phyloP scores from a whole-genome alignment of 2,329 filamentous ascomycete species.

The Aspergillus proliferans region DNA sequence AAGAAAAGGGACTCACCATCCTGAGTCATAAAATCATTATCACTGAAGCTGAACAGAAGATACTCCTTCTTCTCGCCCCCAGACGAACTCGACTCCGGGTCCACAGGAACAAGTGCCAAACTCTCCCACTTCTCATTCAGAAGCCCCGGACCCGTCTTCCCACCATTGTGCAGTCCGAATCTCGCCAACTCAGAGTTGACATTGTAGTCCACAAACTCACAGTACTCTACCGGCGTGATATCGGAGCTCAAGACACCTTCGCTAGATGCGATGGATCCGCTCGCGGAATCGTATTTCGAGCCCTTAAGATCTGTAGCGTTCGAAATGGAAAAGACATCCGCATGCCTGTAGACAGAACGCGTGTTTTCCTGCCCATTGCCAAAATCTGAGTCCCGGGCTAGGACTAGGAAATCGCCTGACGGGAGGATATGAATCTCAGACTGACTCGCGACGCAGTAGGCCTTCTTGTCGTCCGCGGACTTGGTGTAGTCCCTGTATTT shows the following conservation, averaged over 20 bases:
- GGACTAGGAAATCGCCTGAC: slow-evolving; percentile 58
- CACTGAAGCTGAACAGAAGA: slow-evolving; percentile 61
- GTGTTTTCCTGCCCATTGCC: slow-evolving; percentile 53
- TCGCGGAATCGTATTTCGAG: slow-evolving; percentile 28
- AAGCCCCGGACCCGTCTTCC: slow-evolving; percentile 49
- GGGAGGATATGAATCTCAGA: slow-evolving; percentile 63
- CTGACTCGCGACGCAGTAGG: slow-evolving; percentile 55
- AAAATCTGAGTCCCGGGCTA: slow-evolving; percentile 57
- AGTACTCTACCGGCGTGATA: slow-evolving; percentile 57
- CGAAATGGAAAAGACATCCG: slow-evolving; percentile 62
- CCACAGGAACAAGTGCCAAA: slow-evolving; percentile 56
- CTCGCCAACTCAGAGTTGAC: slow-evolving; percentile 57
- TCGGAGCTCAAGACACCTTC: slow-evolving; percentile 49
- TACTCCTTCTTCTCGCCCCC: slow-evolving; percentile 50
- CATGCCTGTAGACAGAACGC: slow-evolving; percentile 58
- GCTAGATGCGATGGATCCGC: slow-evolving; percentile 41
- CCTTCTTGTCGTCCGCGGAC: slow-evolving; percentile 46
- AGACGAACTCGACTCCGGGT: slow-evolving; percentile 32
- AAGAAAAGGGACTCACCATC: slow-evolving; percentile 43
- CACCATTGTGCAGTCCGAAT: slow-evolving; percentile 65
- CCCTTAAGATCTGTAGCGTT: slow-evolving; percentile 56
- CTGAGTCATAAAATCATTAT: slow-evolving; percentile 72
- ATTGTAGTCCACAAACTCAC: slow-evolving; percentile 63
- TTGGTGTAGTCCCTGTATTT: slow-evolving; percentile 48
- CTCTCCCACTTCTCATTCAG: slow-evolving; percentile 76